Evolutionary conservation across 805 yeast genomes (phyloP).

Genomic region (Ogataea chonburiensis): DNA sequence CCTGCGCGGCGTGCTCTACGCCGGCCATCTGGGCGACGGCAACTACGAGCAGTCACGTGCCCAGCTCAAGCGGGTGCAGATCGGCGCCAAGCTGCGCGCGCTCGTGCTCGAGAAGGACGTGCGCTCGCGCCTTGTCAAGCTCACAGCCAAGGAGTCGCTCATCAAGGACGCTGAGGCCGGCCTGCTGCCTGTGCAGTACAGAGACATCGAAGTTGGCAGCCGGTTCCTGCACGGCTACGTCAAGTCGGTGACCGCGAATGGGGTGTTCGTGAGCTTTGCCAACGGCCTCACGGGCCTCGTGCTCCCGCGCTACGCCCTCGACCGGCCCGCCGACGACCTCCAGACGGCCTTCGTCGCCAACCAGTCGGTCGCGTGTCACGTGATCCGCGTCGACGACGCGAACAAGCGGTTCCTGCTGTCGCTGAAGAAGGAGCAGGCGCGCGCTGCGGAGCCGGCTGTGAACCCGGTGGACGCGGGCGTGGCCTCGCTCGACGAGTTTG

Average conservation of each 20-base stretch:
- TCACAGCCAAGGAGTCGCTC: constrained; percentile 65
- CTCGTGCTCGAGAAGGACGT: constrained; percentile 67
- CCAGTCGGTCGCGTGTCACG: constrained; percentile 71
- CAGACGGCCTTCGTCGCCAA: constrained; percentile 53
- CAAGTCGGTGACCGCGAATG: constrained; percentile 72
- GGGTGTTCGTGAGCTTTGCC: constrained; percentile 81
- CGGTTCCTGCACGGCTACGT: constrained; percentile 67
- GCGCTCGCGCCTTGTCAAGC: constrained; percentile 57
- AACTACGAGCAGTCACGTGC: constrained; percentile 72
- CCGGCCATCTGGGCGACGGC: constrained; percentile 76
- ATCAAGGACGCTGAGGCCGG: constrained; percentile 57
- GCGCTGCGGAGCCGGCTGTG: constrained; percentile 33
- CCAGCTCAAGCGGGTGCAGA: constrained; percentile 54
- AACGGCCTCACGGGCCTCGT: constrained; percentile 81
- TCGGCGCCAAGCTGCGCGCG: constrained; percentile 60
- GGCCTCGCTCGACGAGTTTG: constrained; percentile 47
- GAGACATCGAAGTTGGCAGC: constrained; percentile 53
- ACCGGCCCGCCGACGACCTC: constrained; percentile 52
- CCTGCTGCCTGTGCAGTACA: constrained; percentile 57
- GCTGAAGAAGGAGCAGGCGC: constrained; percentile 38
- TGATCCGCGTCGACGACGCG: constrained; percentile 65
- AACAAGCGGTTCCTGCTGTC: constrained; percentile 71
- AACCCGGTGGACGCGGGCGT: constrained; percentile 63
- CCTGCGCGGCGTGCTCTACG: constrained; percentile 67
- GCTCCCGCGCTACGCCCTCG: constrained; percentile 67